Base-by-base conservation (phyloP, 495 filamentous ascomycete species). In the Trichodelitschia bisporula region DNA sequence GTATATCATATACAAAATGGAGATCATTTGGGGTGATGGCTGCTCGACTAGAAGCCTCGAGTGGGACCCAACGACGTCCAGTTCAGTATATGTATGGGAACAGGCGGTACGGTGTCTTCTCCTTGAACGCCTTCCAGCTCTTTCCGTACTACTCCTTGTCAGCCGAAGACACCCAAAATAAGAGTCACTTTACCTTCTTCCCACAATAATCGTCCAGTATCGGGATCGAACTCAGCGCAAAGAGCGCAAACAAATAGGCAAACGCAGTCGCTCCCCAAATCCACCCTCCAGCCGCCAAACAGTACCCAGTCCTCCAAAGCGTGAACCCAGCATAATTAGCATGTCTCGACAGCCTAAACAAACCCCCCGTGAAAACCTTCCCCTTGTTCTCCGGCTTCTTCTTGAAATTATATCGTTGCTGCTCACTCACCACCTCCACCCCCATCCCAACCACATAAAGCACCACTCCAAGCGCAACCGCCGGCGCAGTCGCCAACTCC, bases 261-360 rank as follows among this genome's bases (percentile, higher is more conserved):
- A 40, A 54, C 15, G 59, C 39, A 9, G 41, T 11, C 5, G 44
- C 24, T 0, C 50, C 62, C 30, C 41, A 57, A 10, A 46, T 28
- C 55, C 54, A 57, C 0, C 64, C 64, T 1, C 54, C 54, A 9
- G 42, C 46, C 1, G 51, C 55, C 37, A 69, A 31, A 11, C 56
- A 54, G 38, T 60, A 66, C 2, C 52, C 60, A 25, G 54, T 43
- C 23, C 64, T 44, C 65, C 64, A 67, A 2, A 70, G 18, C 1
- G 59, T 56, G 39, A 64, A 69, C 9, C 48, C 62, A 15, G 55
- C 55, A 37, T 70, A 71, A 27, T 71, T 70, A 41, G 63, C 51
- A 33, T 72, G 64, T n/a, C 62, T 54, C 3, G 62, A 58, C 38
- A 56, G 38, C 2, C 41, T 36, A 51, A 58, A 69, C 18, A 67